These are phyloP conservation scores for Colletotrichum agaves DNA, from an alignment of 2,329 filamentous ascomycete genomes.

Conservation along the genomic window DNA sequence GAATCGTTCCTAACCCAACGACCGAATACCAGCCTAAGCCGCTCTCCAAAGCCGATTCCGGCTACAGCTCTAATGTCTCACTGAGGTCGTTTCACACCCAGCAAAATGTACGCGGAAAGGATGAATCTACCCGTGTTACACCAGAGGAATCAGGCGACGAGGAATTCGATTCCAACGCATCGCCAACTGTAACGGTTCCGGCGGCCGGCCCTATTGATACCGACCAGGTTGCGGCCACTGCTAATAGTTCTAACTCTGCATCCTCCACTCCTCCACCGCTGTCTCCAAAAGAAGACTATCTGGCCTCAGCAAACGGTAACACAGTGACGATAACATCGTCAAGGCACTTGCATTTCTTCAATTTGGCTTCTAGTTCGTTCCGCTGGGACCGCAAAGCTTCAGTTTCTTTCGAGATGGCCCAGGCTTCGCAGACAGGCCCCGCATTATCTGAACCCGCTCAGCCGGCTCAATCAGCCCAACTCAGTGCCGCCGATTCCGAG, in stretches of 20 bases:
- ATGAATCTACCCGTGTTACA: not conserved
- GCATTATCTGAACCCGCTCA: constrained; percentile 37
- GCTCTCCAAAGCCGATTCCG: constrained; percentile 68
- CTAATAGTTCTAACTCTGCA: constrained; percentile 40
- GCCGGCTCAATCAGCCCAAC: constrained; percentile 41
- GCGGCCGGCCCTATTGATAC: not conserved
- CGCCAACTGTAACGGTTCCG: constrained; percentile 20
- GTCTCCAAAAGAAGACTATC: constrained; percentile 47
- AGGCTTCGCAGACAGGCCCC: constrained; percentile 33
- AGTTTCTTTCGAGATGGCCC: constrained; percentile 39
- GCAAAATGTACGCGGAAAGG: constrained; percentile 38
- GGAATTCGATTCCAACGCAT: constrained; percentile 13
- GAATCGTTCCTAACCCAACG: constrained; percentile 58
- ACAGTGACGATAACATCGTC: constrained; percentile 18
- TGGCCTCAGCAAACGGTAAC: constrained; percentile 7
- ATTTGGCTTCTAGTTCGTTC: constrained; percentile 23
- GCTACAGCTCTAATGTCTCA: constrained; percentile 70
- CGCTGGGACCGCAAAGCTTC: constrained; percentile 39
- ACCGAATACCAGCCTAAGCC: constrained; percentile 53
- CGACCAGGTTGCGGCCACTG: constrained; percentile 10
- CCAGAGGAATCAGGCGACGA: constrained; percentile 29
- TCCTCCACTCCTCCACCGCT: constrained; percentile 46
- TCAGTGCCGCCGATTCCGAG: constrained; percentile 46
- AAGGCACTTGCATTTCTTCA: constrained; percentile 32
- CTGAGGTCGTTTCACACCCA: constrained; percentile 61